Percentiles rank a stretch among this genome's conserved stretches.
These are phyloP conservation scores for Petunia secreta DNA, from an alignment of 257 asterid species.

Conservation along the genomic window DNA sequence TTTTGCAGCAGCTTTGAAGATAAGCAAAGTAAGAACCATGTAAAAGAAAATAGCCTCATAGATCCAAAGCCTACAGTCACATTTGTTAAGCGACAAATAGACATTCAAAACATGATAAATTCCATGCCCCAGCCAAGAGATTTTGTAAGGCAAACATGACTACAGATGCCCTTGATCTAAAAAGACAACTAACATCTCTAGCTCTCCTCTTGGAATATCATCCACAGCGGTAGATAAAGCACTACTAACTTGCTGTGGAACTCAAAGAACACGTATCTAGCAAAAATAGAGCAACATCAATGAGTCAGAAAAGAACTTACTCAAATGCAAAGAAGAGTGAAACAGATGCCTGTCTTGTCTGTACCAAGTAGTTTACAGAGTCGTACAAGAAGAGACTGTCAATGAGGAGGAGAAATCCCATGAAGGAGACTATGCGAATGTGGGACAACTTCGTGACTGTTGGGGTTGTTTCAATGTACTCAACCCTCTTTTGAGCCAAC, in stretches of 20 bases:
- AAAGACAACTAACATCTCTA: not conserved
- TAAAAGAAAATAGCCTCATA: conserved; percentile 10
- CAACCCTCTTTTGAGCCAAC: conserved; percentile 98
- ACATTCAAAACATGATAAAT: not conserved
- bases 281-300: not conserved
- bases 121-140: conserved; percentile 10
- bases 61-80: not conserved
- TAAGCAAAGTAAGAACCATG: not conserved
- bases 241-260: not conserved
- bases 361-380: conserved; percentile 62
- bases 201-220: conserved; percentile 1
- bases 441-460: conserved; percentile 77
- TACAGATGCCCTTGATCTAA: not conserved
- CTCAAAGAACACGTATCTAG: not conserved
- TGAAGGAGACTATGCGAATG: conserved; percentile 77
- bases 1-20: conserved; percentile 13
- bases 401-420: conserved; percentile 81
- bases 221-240: not conserved
- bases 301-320: conserved; percentile 50
- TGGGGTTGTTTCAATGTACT: conserved; percentile 94
- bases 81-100: not conserved
- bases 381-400: conserved; percentile 70
- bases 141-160: not conserved
- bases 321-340: conserved; percentile 93
- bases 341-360: conserved; percentile 82